Evolutionary conservation across 352 stramenopile species (phyloP).

Genomic region (Peronospora tabacina): DNA sequence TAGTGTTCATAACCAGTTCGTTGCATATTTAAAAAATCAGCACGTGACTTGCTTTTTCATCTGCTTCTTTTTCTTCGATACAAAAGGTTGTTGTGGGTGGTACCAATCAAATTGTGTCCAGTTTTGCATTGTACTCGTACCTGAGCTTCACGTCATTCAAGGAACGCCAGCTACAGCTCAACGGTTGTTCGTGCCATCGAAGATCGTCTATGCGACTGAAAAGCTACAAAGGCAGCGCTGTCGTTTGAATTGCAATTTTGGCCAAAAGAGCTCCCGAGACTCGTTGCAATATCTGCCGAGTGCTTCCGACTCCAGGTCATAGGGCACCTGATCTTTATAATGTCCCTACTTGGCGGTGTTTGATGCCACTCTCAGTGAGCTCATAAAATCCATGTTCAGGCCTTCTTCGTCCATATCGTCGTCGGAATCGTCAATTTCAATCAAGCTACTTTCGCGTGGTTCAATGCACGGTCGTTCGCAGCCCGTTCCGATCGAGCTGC

Average conservation of each 20-base stretch:
- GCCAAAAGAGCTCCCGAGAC: background rate
- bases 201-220: too few relatives aligned
- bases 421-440: slow-evolving; percentile 27
- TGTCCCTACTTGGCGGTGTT: slow-evolving; percentile 18
- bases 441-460: slow-evolving; percentile 28
- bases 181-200: too few relatives aligned
- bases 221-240: too few relatives aligned
- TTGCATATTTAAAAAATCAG: slow-evolving; percentile 35
- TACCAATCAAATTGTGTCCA: too few relatives aligned
- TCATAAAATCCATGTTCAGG: slow-evolving; percentile 82
- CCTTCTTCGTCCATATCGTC: slow-evolving; percentile 46
- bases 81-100: too few relatives aligned
- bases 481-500: slow-evolving; percentile 15
- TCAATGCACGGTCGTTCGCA: slow-evolving; percentile 26
- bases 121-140: too few relatives aligned
- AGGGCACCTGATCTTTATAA: slow-evolving; percentile 1
- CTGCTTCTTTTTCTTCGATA: background rate
- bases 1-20: slow-evolving; percentile 28
- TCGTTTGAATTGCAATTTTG: too few relatives aligned
- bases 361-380: slow-evolving; percentile 28
- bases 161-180: too few relatives aligned
- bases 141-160: too few relatives aligned
- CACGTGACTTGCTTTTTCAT: slow-evolving; percentile 1
- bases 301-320: slow-evolving; percentile 5
- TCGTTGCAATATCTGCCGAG: slow-evolving; percentile 12